Evolutionary conservation across 768 basidiomycete genomes (phyloP).

Genomic region (Phylloporus rhodoxanthus): DNA sequence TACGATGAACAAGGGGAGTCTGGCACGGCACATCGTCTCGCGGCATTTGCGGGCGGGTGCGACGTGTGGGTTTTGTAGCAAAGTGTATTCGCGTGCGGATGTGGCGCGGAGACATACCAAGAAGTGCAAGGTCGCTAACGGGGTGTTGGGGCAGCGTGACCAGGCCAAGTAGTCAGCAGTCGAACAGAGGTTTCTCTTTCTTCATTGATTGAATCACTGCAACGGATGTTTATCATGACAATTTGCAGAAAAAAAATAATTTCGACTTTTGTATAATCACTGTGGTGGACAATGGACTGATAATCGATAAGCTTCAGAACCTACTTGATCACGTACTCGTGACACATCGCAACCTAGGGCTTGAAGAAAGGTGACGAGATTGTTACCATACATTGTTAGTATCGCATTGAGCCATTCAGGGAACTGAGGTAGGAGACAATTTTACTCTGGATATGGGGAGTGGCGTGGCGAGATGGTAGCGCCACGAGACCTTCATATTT

Average conservation of each 20-base stretch:
- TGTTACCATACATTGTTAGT: background rate
- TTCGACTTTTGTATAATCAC: background rate
- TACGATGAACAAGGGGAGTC: constrained; percentile 24
- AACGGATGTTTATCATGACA: background rate
- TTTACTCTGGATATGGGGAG: background rate
- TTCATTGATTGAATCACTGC: background rate
- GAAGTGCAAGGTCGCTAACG: constrained; percentile 27
- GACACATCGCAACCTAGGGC: background rate
- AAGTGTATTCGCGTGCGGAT: constrained; percentile 23
- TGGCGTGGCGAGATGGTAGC: background rate
- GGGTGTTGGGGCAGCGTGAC: background rate
- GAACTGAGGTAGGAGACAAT: too few species aligned
- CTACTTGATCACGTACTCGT: constrained; percentile 1
- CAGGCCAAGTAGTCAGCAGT: background rate
- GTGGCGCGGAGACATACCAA: constrained; percentile 23
- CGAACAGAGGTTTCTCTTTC: background rate
- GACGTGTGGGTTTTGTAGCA: constrained; percentile 21
- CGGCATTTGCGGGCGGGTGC: constrained; percentile 18
- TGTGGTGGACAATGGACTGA: background rate
- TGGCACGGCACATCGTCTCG: constrained; percentile 22
- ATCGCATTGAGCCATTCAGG: background rate
- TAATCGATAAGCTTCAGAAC: too few species aligned
- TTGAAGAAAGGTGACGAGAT: background rate
- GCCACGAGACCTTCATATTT: background rate
- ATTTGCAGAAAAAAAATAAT: background rate